A percentile compares a stretch with the other conserved stretches of the same genome.
Conservation (phyloP, 1,284 basidiomycete species). For the Macrocybe sp. region DNA sequence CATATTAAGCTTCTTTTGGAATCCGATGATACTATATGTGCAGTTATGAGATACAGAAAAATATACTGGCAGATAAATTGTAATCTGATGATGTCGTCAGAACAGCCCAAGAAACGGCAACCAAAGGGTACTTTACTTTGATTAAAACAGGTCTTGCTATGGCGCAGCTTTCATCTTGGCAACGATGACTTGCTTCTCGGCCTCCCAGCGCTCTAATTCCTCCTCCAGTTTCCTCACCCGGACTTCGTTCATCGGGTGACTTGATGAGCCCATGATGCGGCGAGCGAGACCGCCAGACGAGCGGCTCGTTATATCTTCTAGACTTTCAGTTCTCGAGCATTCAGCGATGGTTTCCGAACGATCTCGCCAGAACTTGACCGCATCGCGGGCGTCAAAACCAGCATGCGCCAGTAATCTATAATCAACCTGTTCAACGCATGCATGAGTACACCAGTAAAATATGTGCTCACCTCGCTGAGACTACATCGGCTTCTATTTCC, state of each 20-base stretch:
- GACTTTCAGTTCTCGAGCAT: constrained; percentile 20
- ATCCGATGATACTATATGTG: constrained; percentile 1
- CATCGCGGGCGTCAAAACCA: constrained; percentile 76
- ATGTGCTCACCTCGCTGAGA: constrained; percentile 64
- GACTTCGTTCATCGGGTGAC: constrained; percentile 60
- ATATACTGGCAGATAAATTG: not conserved
- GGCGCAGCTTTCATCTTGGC: too few species aligned
- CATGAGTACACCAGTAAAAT: not conserved
- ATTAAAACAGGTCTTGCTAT: too few species aligned
- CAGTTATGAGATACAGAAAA: not conserved
- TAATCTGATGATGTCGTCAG: not conserved
- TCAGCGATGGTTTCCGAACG: constrained; percentile 28
- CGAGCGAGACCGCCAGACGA: constrained; percentile 19
- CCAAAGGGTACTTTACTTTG: too few species aligned
- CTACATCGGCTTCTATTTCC: constrained; percentile 87
- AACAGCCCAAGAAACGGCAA: not conserved
- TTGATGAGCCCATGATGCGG: constrained; percentile 39
- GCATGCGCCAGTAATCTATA: constrained; percentile 78
- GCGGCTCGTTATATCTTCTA: constrained; percentile 10
- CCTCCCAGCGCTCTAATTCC: constrained; percentile 67
- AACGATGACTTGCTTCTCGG: constrained; percentile 15
- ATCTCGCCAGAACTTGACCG: constrained; percentile 72
- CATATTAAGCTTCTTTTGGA: not conserved
- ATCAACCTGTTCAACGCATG: not conserved
- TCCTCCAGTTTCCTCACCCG: constrained; percentile 52